A percentile compares a stretch with the other conserved stretches of the same genome.
phyloP scores from a whole-genome alignment of 2,329 filamentous ascomycete genomes.

The Colletotrichum eremochloae region DNA sequence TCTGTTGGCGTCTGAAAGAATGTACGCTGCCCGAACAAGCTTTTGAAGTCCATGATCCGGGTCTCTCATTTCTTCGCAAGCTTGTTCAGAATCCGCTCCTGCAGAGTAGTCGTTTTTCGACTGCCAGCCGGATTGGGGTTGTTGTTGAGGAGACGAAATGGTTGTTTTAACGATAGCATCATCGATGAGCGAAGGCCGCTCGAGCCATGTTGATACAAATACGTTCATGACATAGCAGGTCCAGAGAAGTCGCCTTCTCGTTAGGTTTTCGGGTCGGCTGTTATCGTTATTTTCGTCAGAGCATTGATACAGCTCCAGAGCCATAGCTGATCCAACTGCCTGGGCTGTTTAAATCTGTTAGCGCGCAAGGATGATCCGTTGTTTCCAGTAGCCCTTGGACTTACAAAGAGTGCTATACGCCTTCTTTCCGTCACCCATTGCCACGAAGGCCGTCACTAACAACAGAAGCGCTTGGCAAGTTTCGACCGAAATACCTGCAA shows the following conservation, averaged over 20 bases:
- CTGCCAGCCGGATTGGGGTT: not conserved
- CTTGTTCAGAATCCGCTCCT: not conserved
- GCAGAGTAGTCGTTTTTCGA: not conserved
- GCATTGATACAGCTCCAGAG: slow-evolving; percentile 18
- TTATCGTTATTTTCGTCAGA: not conserved
- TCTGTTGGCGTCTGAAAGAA: slow-evolving; percentile 29
- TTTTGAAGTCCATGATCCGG: slow-evolving; percentile 1
- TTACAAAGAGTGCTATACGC: slow-evolving; percentile 25
- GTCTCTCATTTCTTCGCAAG: not conserved
- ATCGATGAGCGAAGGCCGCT: slow-evolving; percentile 30
- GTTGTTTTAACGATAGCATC: slow-evolving; percentile 27
- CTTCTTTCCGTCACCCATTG: slow-evolving; percentile 23
- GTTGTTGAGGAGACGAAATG: slow-evolving; percentile 4
- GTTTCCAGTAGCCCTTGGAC: not conserved
- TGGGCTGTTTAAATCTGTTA: slow-evolving; percentile 8
- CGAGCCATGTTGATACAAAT: slow-evolving; percentile 33
- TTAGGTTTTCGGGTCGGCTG: not conserved
- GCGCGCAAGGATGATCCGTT: not conserved
- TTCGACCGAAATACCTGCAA: slow-evolving; percentile 9
- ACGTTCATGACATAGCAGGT: slow-evolving; percentile 33
- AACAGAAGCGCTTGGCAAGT: slow-evolving; percentile 30
- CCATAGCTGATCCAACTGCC: slow-evolving; percentile 27
- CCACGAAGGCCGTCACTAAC: slow-evolving; percentile 18
- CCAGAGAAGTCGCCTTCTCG: slow-evolving; percentile 25
- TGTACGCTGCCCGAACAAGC: slow-evolving; percentile 21